Evolutionary conservation across 768 basidiomycete species (phyloP).

Genomic region (Roridomyces roridus): DNA sequence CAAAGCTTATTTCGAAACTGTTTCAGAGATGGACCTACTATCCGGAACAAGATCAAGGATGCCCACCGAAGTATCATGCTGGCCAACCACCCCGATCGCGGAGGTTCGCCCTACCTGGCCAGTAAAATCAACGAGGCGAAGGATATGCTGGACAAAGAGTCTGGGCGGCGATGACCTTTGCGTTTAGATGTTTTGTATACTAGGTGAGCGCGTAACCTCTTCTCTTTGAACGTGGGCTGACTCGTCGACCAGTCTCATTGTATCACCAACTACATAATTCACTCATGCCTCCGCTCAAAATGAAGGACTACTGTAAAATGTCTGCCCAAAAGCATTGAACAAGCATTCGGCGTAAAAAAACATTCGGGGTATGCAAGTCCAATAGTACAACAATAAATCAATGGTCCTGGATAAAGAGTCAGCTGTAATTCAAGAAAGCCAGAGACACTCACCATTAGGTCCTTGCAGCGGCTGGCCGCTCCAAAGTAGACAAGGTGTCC

Average conservation of each 20-base stretch:
- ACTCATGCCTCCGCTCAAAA: too few species aligned
- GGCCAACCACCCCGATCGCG: constrained; percentile 97
- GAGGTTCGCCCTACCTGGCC: constrained; percentile 97
- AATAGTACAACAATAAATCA: neutral
- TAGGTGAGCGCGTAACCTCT: constrained; percentile 12
- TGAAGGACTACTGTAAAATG: constrained; percentile 4
- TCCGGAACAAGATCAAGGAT: constrained; percentile 87
- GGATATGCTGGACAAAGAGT: constrained; percentile 85
- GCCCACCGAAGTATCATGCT: constrained; percentile 98
- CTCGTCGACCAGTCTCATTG: too few species aligned
- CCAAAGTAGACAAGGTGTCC: constrained; percentile 57
- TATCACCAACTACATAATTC: too few species aligned
- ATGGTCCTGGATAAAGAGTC: too few species aligned
- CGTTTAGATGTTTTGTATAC: constrained; percentile 13
- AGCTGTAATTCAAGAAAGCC: neutral
- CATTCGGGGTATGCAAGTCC: constrained; percentile 4
- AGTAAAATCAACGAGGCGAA: constrained; percentile 99
- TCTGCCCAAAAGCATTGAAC: neutral
- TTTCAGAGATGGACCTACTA: constrained; percentile 76
- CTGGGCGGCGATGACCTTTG: constrained; percentile 46
- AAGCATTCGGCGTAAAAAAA: constrained; percentile 11
- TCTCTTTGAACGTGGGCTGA: too few species aligned
- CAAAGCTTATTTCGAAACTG: constrained; percentile 5
- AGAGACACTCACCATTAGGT: neutral
- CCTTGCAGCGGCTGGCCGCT: constrained; percentile 34